These are phyloP conservation scores for Parastagonospora avenae DNA, from an alignment of 2,329 filamentous ascomycete genomes.

Conservation along the genomic window DNA sequence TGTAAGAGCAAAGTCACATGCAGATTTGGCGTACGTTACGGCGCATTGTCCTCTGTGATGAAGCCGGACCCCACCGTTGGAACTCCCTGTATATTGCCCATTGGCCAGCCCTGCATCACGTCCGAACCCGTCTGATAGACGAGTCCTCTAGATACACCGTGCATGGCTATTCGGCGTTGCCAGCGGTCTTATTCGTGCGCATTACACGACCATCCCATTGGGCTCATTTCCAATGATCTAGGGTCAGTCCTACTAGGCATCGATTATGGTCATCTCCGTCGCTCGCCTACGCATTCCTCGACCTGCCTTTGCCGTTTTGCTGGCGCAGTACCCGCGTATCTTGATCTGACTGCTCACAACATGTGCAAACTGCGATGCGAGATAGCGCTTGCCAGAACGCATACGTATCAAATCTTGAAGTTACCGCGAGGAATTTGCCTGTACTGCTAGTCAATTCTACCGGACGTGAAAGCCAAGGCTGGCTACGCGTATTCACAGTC, in stretches of 20 bases:
- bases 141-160: constrained; percentile 16
- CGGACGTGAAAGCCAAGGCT: constrained; percentile 19
- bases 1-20: not conserved
- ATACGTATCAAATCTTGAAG: no score
- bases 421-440: not conserved
- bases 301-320: not conserved
- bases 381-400: no score
- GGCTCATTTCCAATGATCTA: constrained; percentile 8
- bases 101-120: constrained; percentile 15
- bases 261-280: constrained; percentile 4
- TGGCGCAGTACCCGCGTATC: not conserved
- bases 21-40: not conserved
- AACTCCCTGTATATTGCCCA: constrained; percentile 5
- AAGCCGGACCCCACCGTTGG: constrained; percentile 4
- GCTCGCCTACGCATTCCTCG: not conserved
- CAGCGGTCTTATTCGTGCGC: constrained; percentile 5
- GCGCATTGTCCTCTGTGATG: not conserved
- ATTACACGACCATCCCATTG: constrained; percentile 2
- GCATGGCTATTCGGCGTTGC: constrained; percentile 11
- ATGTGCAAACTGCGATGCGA: no score
- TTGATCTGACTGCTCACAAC: no score
- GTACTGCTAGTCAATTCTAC: not conserved
- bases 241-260: constrained; percentile 7
- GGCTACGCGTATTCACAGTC: constrained; percentile 12
- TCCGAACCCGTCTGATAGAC: constrained; percentile 15